These are phyloP conservation scores for Cystofilobasidium bisporidii DNA, from an alignment of 768 basidiomycete genomes.

Conservation along the genomic window DNA sequence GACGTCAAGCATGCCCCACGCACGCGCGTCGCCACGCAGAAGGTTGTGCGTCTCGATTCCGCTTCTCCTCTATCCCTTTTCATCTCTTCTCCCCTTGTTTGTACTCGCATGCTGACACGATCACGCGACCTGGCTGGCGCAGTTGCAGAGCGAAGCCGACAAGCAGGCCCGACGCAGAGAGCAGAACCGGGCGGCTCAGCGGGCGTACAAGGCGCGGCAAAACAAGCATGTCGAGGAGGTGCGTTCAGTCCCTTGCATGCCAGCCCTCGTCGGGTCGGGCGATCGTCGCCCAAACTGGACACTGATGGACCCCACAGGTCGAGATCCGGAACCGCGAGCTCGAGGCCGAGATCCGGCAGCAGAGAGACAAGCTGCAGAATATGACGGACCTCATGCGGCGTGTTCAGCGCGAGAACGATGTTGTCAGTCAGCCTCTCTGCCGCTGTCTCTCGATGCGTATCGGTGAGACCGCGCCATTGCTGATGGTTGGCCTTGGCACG, in stretches of 20 bases:
- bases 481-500: no score
- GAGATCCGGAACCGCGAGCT: background rate
- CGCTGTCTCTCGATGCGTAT: no score
- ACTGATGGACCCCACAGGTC: background rate
- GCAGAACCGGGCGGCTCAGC: background rate
- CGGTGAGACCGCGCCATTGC: no score
- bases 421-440: background rate
- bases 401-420: background rate
- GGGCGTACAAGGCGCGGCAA: constrained; percentile 2
- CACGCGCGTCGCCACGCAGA: no score
- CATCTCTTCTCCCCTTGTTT: no score
- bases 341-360: background rate
- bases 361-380: background rate
- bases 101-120: no score
- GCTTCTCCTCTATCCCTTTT: no score
- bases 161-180: background rate
- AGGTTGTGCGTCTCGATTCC: no score
- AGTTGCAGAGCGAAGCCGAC: background rate
- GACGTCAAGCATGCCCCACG: no score
- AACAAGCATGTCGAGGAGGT: constrained; percentile 6
- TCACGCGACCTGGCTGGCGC: no score
- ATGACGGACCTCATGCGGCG: background rate
- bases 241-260: background rate
- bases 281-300: no score
- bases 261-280: background rate